Percentiles rank a stretch among this genome's conserved stretches.
These are phyloP conservation scores for Yamagishiella unicocca DNA, from an alignment of 139 green algal genomes.

Conservation along the genomic window DNA sequence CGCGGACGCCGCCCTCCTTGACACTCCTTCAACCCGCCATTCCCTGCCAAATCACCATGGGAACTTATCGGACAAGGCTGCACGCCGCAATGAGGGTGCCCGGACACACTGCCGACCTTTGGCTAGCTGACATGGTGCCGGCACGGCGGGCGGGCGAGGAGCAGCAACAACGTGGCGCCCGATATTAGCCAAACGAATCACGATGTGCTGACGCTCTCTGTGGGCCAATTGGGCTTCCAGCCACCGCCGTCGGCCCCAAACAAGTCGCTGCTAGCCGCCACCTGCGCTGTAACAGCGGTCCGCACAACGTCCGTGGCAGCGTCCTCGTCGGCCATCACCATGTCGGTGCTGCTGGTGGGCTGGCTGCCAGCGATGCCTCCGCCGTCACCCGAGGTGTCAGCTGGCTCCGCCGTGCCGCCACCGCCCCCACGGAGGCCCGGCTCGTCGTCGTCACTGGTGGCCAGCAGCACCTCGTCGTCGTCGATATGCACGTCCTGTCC, in stretches of 20 bases:
- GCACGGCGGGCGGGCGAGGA: not conserved
- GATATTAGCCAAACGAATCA: not conserved
- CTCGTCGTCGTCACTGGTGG: constrained; percentile 57
- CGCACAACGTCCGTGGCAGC: not conserved
- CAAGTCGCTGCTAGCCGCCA: not conserved
- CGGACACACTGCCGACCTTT: too few relatives aligned
- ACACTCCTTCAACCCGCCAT: too few relatives aligned
- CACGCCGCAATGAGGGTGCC: too few relatives aligned
- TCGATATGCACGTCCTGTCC: constrained; percentile 51
- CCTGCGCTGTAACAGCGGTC: not conserved
- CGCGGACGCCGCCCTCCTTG: too few relatives aligned
- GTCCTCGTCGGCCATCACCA: constrained; percentile 41
- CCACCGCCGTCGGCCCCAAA: not conserved
- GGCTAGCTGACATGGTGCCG: too few relatives aligned
- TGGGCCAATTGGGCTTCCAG: constrained; percentile 41
- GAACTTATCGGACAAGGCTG: too few relatives aligned
- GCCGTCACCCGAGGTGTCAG: not conserved
- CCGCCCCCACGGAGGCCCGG: not conserved
- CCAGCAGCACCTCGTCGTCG: constrained; percentile 62
- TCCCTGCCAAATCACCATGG: too few relatives aligned
- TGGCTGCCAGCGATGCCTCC: not conserved
- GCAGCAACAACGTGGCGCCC: not conserved
- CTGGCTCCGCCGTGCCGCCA: not conserved
- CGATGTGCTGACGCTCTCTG: constrained; percentile 31
- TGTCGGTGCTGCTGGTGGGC: constrained; percentile 3